Evolutionary conservation across 768 basidiomycete genomes (phyloP), one percentile per base, ranked within the genome.

Genomic region (Phylloporus scabripes): DNA sequence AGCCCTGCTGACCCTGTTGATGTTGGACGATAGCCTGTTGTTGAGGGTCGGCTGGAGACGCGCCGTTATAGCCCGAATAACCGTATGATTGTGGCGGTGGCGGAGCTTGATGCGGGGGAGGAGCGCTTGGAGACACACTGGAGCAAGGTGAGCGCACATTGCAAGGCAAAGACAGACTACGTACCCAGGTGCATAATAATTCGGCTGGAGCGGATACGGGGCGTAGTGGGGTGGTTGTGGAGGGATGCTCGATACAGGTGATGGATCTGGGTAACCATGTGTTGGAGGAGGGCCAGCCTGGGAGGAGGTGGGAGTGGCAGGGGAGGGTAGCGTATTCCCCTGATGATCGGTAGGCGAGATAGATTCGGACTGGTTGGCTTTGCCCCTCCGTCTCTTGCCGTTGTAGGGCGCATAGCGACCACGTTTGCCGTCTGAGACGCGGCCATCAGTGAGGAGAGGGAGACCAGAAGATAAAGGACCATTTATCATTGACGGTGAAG

Each of bases 381-480:
- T 69, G n/a, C 65, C 59, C 56, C 68, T 75, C 42, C 72, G 69
- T n/a, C 69, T 69, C 58, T 76, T 77, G 45, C 60, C 49, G 11
- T 58, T 56, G 48, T 77, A 78, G 4, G 79, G 77, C 28, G 68
- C 70, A 54, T 55, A 77, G 18, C 78, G 71, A 52, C 71, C 72
- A 12, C 74, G 74, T 56, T 75, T 77, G 36, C 58, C 58, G 28
- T 77, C 77, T 1, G 72, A 52, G 21, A 72, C 50, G 42, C 73
- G 74, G 24, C 70, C 70, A 34, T 78, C 77, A 1, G 72, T 73
- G 34, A 79, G 72, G 33, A 81, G 76, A 11, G 78, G 77, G 23
- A 75, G 64, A 24, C 70, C 73, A 11, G 73, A 68, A 2, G 76
- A 74, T 21, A 78, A 55, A 0, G 75, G 74, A 0, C 74, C 68